A percentile compares a stretch with the other conserved stretches of the same genome.
Evolutionary conservation across 108 stramenopile species (phyloP).

Genomic region (Skeletonema marinoi): DNA sequence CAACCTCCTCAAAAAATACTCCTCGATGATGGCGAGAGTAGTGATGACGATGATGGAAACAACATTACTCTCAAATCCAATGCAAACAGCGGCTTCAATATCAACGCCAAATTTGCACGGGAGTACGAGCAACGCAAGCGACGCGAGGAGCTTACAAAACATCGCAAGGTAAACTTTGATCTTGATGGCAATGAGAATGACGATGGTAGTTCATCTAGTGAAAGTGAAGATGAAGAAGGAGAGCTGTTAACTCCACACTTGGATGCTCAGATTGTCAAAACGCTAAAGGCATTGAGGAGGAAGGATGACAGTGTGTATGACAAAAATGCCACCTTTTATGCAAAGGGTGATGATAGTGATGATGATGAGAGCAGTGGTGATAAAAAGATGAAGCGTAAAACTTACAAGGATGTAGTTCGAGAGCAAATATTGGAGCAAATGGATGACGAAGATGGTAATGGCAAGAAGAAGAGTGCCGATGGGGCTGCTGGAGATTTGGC

Average conservation of each 20-base stretch:
- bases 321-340: conserved; percentile 64
- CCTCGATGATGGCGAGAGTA: conserved; percentile 4
- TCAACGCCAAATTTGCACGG: conserved; percentile 75
- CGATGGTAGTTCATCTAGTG: conserved; percentile 52
- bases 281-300: conserved; percentile 72
- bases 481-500: conserved; percentile 54
- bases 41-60: not conserved
- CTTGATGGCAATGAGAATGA: conserved; percentile 41
- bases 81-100: conserved; percentile 7
- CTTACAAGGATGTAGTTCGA: conserved; percentile 95
- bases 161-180: conserved; percentile 14
- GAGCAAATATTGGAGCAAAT: conserved; percentile 94
- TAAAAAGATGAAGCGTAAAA: conserved; percentile 48
- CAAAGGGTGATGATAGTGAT: conserved; percentile 34
- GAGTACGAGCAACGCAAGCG: conserved; percentile 77
- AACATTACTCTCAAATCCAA: not conserved
- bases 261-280: conserved; percentile 79
- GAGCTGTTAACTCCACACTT: conserved; percentile 69
- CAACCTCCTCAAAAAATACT: not conserved
- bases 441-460: conserved; percentile 38
- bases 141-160: conserved; percentile 64
- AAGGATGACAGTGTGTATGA: conserved; percentile 85
- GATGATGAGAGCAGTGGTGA: conserved; percentile 22
- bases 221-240: conserved; percentile 78
- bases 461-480: not conserved